phyloP scores from a whole-genome alignment of 2,329 filamentous ascomycete genomes.

The Epichloe sp. region DNA sequence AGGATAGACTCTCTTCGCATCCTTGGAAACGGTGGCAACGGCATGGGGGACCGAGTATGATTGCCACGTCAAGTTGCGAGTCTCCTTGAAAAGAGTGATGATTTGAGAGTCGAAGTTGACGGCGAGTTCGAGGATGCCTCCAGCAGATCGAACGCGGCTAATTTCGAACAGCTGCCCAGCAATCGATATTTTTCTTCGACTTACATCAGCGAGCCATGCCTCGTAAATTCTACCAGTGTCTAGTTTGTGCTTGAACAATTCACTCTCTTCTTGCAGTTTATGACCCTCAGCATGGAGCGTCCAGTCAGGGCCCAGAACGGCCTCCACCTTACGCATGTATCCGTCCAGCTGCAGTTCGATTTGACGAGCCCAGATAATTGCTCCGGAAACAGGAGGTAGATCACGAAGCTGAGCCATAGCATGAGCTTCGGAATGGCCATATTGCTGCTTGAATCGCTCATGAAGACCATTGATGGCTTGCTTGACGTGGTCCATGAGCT shows the following conservation, averaged over 20 bases:
- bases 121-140: slow-evolving; percentile 72
- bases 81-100: slow-evolving; percentile 97
- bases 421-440: slow-evolving; percentile 93
- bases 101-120: slow-evolving; percentile 98
- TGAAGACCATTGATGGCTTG: slow-evolving; percentile 87
- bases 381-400: slow-evolving; percentile 86
- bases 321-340: slow-evolving; percentile 99
- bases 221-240: slow-evolving; percentile 91
- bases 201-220: slow-evolving; percentile 86
- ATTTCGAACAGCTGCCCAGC: slow-evolving; percentile 87
- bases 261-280: slow-evolving; percentile 82
- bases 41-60: slow-evolving; percentile 89
- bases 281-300: slow-evolving; percentile 87
- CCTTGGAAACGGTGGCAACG: slow-evolving; percentile 91
- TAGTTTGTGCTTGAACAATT: slow-evolving; percentile 89
- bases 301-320: slow-evolving; percentile 92
- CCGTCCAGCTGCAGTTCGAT: slow-evolving; percentile 91
- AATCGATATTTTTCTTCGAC: slow-evolving; percentile 78
- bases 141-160: slow-evolving; percentile 74
- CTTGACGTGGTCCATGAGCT: slow-evolving; percentile 96
- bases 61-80: slow-evolving; percentile 88
- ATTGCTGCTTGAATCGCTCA: slow-evolving; percentile 97
- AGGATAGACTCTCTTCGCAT: slow-evolving; percentile 96
- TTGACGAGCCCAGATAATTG: slow-evolving; percentile 94
- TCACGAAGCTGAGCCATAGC: slow-evolving; percentile 97